Percentiles rank a stretch among this genome's conserved stretches.
These are phyloP conservation scores for Eucalyptus melliodora DNA, from an alignment of 345 rosid species.

Conservation along the genomic window DNA sequence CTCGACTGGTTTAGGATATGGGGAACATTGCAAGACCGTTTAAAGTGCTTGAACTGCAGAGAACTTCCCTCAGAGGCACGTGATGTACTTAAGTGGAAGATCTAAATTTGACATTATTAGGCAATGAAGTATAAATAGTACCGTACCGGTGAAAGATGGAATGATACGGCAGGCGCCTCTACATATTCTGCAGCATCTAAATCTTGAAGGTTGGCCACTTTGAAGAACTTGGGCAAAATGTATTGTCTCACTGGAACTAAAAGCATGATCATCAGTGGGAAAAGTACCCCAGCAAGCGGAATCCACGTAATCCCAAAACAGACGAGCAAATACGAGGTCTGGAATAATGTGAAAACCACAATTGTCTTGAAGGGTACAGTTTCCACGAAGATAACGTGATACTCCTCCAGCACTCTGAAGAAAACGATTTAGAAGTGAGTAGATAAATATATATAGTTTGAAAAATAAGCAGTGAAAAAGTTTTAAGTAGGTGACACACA, in stretches of 20 bases:
- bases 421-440: not conserved
- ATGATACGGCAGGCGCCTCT: slow-evolving; percentile 70
- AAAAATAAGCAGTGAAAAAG: not conserved
- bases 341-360: slow-evolving; percentile 64
- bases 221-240: slow-evolving; percentile 59
- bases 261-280: slow-evolving; percentile 65
- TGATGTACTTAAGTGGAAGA: not conserved
- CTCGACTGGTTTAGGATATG: not conserved
- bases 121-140: not conserved
- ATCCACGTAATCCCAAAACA: slow-evolving; percentile 92
- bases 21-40: not conserved
- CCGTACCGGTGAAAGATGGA: slow-evolving; percentile 52
- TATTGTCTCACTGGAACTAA: slow-evolving; percentile 85
- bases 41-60: not conserved
- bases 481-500: not conserved
- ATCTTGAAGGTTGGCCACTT: slow-evolving; percentile 83
- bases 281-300: slow-evolving; percentile 78
- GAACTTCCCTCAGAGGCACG: not conserved
- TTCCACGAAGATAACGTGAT: slow-evolving; percentile 72
- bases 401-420: slow-evolving; percentile 67
- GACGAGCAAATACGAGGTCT: slow-evolving; percentile 52
- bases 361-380: slow-evolving; percentile 81
- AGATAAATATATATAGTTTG: not conserved
- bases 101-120: not conserved
- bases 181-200: slow-evolving; percentile 90